phyloP scores from a whole-genome alignment of 2,329 filamentous ascomycete species.

The Paracorniculantispora psalliotae region DNA sequence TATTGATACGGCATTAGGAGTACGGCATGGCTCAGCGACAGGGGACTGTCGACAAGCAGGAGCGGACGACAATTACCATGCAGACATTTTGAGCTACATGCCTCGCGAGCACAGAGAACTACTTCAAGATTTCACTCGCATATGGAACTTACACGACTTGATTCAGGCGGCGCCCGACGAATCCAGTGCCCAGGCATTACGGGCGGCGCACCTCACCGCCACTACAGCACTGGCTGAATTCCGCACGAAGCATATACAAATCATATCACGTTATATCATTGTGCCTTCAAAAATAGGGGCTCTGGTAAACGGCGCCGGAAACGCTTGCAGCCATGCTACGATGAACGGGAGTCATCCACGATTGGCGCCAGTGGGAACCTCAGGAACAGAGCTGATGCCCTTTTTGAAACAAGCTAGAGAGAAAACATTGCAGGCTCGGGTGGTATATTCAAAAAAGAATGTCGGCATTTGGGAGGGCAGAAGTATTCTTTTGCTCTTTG shows the following conservation, averaged over 20 bases:
- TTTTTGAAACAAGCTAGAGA: neutral
- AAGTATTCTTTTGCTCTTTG: too few relatives aligned
- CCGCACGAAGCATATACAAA: constrained; percentile 80
- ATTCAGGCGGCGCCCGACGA: constrained; percentile 57
- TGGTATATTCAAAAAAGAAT: neutral
- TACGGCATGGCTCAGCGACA: constrained; percentile 60
- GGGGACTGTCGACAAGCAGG: constrained; percentile 28
- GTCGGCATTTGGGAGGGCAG: too few relatives aligned
- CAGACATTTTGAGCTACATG: constrained; percentile 84
- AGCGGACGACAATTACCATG: constrained; percentile 37
- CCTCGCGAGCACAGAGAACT: constrained; percentile 35
- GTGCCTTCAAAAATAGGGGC: constrained; percentile 53
- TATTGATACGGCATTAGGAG: constrained; percentile 19
- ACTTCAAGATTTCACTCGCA: neutral
- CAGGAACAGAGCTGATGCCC: neutral
- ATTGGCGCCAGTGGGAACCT: neutral
- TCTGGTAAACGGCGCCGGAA: too few relatives aligned
- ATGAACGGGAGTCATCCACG: neutral
- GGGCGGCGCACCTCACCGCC: constrained; percentile 60
- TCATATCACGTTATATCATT: constrained; percentile 87
- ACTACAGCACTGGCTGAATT: constrained; percentile 70
- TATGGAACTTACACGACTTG: constrained; percentile 69
- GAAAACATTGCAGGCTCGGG: neutral
- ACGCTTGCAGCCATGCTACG: neutral
- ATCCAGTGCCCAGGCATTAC: constrained; percentile 41